Evolutionary conservation across 176 grass and related monocot genomes (phyloP).

Genomic region (Bromus sterilis): DNA sequence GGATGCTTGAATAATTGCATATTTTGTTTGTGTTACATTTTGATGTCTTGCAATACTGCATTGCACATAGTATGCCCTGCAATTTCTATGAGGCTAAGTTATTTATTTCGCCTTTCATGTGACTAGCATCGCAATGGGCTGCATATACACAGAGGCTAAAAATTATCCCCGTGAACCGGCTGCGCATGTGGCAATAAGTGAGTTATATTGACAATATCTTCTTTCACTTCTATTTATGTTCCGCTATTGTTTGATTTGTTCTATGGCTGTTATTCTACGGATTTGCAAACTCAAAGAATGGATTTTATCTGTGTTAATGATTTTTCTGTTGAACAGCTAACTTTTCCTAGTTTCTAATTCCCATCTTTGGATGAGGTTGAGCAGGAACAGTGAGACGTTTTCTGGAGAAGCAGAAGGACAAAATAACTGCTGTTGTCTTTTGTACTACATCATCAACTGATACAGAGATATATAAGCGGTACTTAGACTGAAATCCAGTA

Average conservation of each 20-base stretch:
- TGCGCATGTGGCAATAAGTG: constrained; percentile 98
- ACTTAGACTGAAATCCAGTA: background rate
- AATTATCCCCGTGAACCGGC: constrained; percentile 95
- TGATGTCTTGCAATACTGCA: background rate
- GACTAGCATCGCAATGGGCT: constrained; percentile 82
- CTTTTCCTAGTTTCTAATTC: constrained; percentile 15
- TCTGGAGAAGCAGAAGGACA: constrained; percentile 91
- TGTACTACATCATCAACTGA: constrained; percentile 75
- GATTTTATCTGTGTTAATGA: background rate
- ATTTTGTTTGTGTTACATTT: background rate
- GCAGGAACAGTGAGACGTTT: constrained; percentile 89
- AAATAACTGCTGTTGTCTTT: constrained; percentile 84
- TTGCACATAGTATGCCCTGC: background rate
- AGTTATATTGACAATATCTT: constrained; percentile 24
- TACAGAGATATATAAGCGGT: constrained; percentile 98
- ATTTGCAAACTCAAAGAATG: constrained; percentile 6
- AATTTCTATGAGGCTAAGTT: constrained; percentile 8
- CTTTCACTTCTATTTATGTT: constrained; percentile 8
- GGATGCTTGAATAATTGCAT: background rate
- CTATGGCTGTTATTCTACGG: background rate
- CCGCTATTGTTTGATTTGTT: background rate
- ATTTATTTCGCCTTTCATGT: constrained; percentile 23
- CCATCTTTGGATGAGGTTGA: constrained; percentile 12
- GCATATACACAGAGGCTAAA: constrained; percentile 97
- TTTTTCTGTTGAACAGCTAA: background rate